Evolutionary conservation across 2,329 filamentous ascomycete species (phyloP).

Genomic region (Xylogone sp.): DNA sequence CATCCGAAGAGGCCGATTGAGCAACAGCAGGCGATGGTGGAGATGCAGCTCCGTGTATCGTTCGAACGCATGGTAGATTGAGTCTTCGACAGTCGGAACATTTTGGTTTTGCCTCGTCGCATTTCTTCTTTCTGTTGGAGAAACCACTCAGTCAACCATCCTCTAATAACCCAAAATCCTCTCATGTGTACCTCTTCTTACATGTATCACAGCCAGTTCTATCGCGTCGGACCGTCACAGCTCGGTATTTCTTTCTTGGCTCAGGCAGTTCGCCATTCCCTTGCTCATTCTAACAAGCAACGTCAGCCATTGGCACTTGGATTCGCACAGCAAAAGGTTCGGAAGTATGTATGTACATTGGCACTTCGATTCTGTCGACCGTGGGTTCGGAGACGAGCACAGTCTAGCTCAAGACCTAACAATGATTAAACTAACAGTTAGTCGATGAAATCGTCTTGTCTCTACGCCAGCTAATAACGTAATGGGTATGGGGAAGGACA

Average conservation of each 20-base stretch:
- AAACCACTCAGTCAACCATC: neutral
- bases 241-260: neutral
- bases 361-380: neutral
- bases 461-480: neutral
- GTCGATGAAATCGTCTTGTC: neutral
- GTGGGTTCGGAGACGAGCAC: neutral
- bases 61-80: constrained; percentile 1
- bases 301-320: neutral
- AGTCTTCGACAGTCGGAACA: constrained; percentile 1
- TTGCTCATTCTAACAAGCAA: neutral
- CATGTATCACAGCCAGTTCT: constrained; percentile 3
- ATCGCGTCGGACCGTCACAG: neutral
- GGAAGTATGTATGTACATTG: neutral
- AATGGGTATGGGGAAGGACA: neutral
- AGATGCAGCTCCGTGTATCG: neutral
- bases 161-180: neutral
- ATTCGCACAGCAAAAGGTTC: too few relatives aligned
- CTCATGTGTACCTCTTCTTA: constrained; percentile 1
- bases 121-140: constrained; percentile 1
- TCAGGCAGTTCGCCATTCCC: neutral
- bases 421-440: neutral
- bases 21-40: neutral
- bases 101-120: constrained; percentile 2
- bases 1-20: neutral
- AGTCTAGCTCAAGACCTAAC: neutral